Evolutionary conservation across 441 rosid species (phyloP).

Genomic region (Erysimum pusillum): DNA sequence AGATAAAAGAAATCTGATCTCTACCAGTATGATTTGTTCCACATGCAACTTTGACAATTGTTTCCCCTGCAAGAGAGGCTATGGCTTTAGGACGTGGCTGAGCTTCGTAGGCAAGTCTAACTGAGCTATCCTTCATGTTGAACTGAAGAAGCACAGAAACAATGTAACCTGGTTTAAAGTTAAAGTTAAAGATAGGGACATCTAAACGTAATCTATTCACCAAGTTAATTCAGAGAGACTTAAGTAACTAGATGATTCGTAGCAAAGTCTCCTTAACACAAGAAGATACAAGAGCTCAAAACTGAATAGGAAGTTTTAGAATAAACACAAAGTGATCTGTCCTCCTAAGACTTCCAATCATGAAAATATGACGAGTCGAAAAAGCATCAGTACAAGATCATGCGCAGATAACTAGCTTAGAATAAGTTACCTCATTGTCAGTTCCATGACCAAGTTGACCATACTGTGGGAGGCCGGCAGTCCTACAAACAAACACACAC

Average conservation of each 20-base stretch:
- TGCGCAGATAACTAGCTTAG: slow-evolving; percentile 18
- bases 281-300: slow-evolving; percentile 3
- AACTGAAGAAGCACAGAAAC: slow-evolving; percentile 55
- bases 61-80: slow-evolving; percentile 77
- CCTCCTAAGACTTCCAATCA: slow-evolving; percentile 7
- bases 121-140: slow-evolving; percentile 91
- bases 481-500: slow-evolving; percentile 60
- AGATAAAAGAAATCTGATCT: slow-evolving; percentile 23
- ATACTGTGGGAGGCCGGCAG: slow-evolving; percentile 88
- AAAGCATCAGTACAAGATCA: slow-evolving; percentile 1
- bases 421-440: slow-evolving; percentile 68
- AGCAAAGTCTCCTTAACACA: background rate
- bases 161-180: slow-evolving; percentile 8
- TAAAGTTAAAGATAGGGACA: background rate
- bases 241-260: slow-evolving; percentile 1
- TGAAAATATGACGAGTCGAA: background rate
- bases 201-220: background rate
- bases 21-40: slow-evolving; percentile 95
- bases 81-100: slow-evolving; percentile 92
- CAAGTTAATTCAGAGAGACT: slow-evolving; percentile 2
- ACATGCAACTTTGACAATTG: slow-evolving; percentile 91
- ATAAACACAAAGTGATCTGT: background rate
- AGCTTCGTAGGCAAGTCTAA: slow-evolving; percentile 89
- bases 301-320: background rate
- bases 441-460: slow-evolving; percentile 91